Percentiles rank a stretch among this genome's conserved stretches.
Evolutionary conservation across 2,329 filamentous ascomycete genomes (phyloP).

Genomic region (Xylariaceae sp.): DNA sequence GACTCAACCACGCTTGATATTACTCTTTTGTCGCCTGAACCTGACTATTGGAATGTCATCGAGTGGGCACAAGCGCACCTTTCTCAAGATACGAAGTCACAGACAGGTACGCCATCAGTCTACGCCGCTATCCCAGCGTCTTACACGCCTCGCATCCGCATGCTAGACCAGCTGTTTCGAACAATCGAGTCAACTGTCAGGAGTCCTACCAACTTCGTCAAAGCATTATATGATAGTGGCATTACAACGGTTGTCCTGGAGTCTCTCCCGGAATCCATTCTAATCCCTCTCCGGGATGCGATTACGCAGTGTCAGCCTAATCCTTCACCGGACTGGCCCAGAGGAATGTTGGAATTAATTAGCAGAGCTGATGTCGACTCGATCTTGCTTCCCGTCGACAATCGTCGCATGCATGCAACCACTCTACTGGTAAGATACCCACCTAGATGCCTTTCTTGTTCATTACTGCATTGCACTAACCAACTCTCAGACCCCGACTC

Average conservation of each 20-base stretch:
- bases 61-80: slow-evolving; percentile 52
- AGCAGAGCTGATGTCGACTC: slow-evolving; percentile 77
- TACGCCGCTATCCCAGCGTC: slow-evolving; percentile 23
- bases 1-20: slow-evolving; percentile 6
- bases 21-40: slow-evolving; percentile 20
- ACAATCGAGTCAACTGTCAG: slow-evolving; percentile 47
- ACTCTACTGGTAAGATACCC: slow-evolving; percentile 41
- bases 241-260: slow-evolving; percentile 68
- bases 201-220: slow-evolving; percentile 60
- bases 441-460: neutral
- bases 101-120: slow-evolving; percentile 18
- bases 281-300: slow-evolving; percentile 74
- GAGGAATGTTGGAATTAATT: slow-evolving; percentile 67
- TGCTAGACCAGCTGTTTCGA: slow-evolving; percentile 65
- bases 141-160: slow-evolving; percentile 63
- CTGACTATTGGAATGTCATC: slow-evolving; percentile 38
- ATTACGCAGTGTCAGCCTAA: slow-evolving; percentile 80
- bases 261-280: slow-evolving; percentile 79
- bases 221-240: slow-evolving; percentile 67
- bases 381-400: slow-evolving; percentile 50
- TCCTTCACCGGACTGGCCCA: slow-evolving; percentile 73
- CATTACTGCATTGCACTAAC: slow-evolving; percentile 22
- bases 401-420: slow-evolving; percentile 30
- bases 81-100: slow-evolving; percentile 21
- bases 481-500: slow-evolving; percentile 50